These are phyloP conservation scores for Xylaria sp. DNA, from an alignment of 495 filamentous ascomycete species.

Conservation along the genomic window DNA sequence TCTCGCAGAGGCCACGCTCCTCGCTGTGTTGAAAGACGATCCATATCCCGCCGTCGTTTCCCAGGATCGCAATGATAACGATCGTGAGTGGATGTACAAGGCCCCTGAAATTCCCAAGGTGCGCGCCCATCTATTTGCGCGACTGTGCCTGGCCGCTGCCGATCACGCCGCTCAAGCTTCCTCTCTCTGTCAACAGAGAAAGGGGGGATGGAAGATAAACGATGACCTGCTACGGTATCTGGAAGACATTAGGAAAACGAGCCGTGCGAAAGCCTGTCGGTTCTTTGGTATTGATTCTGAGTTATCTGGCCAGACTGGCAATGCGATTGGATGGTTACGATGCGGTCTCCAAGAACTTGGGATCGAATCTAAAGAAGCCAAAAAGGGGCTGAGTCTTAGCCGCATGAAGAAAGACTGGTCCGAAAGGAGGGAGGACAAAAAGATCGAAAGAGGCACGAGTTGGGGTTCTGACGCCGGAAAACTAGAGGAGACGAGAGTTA, in stretches of 20 bases:
- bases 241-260: conserved; percentile 73
- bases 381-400: conserved; percentile 63
- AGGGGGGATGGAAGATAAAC: conserved; percentile 55
- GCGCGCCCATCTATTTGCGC: conserved; percentile 82
- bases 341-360: conserved; percentile 77
- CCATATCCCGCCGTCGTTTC: conserved; percentile 83
- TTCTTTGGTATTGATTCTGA: conserved; percentile 93
- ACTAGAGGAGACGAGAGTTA: conserved; percentile 82
- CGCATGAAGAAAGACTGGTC: conserved; percentile 75
- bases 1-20: conserved; percentile 84
- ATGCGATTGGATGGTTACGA: conserved; percentile 81
- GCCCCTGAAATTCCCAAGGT: conserved; percentile 86
- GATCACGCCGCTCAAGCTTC: conserved; percentile 70
- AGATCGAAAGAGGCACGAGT: conserved; percentile 69
- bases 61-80: conserved; percentile 76
- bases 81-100: conserved; percentile 92
- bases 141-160: conserved; percentile 80
- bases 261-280: conserved; percentile 81
- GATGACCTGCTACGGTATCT: conserved; percentile 73
- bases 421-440: conserved; percentile 71
- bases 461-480: conserved; percentile 86
- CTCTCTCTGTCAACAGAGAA: conserved; percentile 53
- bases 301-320: conserved; percentile 76
- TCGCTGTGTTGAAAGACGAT: conserved; percentile 91
- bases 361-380: conserved; percentile 50